Conservation (phyloP, 2,329 filamentous ascomycete genomes). For the Penicillium capsulatum region DNA sequence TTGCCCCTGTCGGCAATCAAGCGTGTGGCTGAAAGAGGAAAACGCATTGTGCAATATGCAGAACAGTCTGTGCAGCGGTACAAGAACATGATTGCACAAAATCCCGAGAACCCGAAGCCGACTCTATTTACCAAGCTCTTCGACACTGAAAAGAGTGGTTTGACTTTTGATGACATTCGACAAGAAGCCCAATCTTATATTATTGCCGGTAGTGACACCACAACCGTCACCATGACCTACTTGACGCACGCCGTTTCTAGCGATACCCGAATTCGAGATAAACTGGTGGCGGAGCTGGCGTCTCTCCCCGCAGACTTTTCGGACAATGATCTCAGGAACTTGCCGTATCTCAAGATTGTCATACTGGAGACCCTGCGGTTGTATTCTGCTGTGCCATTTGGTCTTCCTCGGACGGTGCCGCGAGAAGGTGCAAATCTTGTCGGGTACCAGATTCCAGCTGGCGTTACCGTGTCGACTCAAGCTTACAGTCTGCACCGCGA, state of each 20-base stretch:
- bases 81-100: constrained; percentile 14
- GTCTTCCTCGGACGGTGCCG: constrained; percentile 38
- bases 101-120: constrained; percentile 16
- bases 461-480: constrained; percentile 51
- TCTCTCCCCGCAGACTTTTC: constrained; percentile 15
- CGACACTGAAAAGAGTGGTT: constrained; percentile 20
- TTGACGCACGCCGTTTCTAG: constrained; percentile 24
- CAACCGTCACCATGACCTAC: constrained; percentile 49
- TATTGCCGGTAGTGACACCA: constrained; percentile 52
- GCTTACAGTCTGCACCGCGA: constrained; percentile 56
- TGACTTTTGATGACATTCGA: constrained; percentile 35
- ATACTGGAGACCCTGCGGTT: constrained; percentile 39
- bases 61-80: constrained; percentile 25
- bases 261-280: constrained; percentile 12
- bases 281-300: constrained; percentile 19
- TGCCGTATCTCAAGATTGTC: constrained; percentile 25
- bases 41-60: constrained; percentile 24
- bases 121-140: constrained; percentile 30
- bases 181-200: constrained; percentile 46
- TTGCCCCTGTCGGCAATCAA: constrained; percentile 26
- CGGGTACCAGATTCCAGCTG: constrained; percentile 48
- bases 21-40: constrained; percentile 12
- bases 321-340: constrained; percentile 44
- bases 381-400: constrained; percentile 37
- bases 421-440: constrained; percentile 38